Evolutionary conservation across 805 yeast species (phyloP), one percentile per base, ranked within the genome.

Genomic region (Metschnikowia corniflorae): DNA sequence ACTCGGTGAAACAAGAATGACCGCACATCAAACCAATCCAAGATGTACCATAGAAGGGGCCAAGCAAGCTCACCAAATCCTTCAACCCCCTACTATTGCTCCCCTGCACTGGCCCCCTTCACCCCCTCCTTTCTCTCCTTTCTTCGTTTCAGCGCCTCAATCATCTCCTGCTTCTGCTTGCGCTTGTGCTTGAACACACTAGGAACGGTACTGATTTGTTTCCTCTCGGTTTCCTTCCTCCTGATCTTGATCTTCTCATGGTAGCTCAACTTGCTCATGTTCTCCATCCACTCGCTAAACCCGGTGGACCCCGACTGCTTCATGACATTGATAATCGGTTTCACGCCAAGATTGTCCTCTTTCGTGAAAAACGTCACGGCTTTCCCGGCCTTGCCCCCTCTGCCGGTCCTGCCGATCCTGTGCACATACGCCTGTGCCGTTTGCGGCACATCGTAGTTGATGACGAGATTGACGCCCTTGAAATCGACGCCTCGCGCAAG

Each of bases 371-470:
- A 81, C 0, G 98, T 93, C 14, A 93, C 77, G 0, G 97, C 97
- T 50, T 73, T 74, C 39, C 99, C 98, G 7, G 64, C 53, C 42
- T 83, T 78, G 1, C 95, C 96, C 36, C 87, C 96, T 72, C 99
- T 82, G 49, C 98, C 99, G 2, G 98, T 91, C 71, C 99, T 83
- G 61, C 99, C 99, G 53, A 93, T 86, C 65, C 99, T 78, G 61
- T 93, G 99, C 30, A 93, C 96, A 58, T 93, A 93, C 0, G 96
- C 82, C 60, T 91, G 97, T 1, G 97, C 87, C 29, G 83, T 77
- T 51, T 80, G 85, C 13, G 99, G 99, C 9, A 93, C 95, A 62
- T 93, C 99, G 60, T 93, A 93, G 63, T 93, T 93, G 48, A 93
- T 86, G 26, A 93, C 97, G 41, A 94, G 59, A 55, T 89, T 93